Evolutionary conservation across 139 green algal genomes (phyloP), one percentile per base, ranked within the genome.

Genomic region (Picochlorum sp.): DNA sequence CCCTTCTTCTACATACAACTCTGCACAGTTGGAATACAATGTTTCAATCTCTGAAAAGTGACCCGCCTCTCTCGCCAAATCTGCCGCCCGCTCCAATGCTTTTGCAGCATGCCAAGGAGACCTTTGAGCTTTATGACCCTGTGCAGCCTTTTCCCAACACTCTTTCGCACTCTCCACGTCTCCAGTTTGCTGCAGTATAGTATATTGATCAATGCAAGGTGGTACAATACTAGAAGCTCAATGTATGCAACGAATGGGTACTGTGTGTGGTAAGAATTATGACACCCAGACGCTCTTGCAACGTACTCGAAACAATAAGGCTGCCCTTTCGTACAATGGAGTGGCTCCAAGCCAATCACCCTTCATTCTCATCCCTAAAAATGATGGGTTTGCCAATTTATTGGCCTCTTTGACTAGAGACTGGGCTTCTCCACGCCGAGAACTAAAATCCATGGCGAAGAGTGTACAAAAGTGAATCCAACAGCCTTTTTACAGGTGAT

Each of bases 41-140:
- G 14, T 56, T 47, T 68, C 23, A 30, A 71, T 61, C 1, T 60
- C 73, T 11, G 50, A 44, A 49, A 47, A 72, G 1, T 37, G 24
- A 14, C 51, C 44, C 14, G 70, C 24, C 13, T 67, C 67, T 13
- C 24, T 54, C 4, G 67, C 68, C 6, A 57, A 45, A 28, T 77
- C 67, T 0, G 38, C 67, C 16, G 59, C 58, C 20, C 14, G 26
- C 23, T 83, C 79, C 68, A 88, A 44, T 61, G 84, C 71, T 68
- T 90, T 91, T 14, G 70, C 87, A 4, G 87, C 82, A 45, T 94
- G 86, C 81, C 81, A 95, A 1, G 67, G 57, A 1, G 79, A 87
- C 6, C 75, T 75, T 45, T 88, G 74, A 49, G 78, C 71, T 28
- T 89, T 78, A 30, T 92, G 83, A 1, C 83, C 82, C 15, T 69